Evolutionary conservation across 2,329 filamentous ascomycete genomes (phyloP).

Genomic region (Cytospora paraplurivora): DNA sequence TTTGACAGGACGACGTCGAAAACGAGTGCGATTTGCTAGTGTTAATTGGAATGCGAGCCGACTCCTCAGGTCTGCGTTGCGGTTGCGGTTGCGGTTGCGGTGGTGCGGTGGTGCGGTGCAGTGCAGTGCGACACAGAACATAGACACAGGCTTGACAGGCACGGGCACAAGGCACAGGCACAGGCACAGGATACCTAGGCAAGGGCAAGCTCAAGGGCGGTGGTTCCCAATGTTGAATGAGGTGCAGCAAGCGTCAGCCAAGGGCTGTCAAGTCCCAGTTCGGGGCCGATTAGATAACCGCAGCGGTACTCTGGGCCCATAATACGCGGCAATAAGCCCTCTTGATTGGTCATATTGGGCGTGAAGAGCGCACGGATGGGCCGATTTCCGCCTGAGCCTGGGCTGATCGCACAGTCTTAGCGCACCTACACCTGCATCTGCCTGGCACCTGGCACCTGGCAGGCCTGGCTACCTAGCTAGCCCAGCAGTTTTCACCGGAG

Average conservation of each 20-base stretch:
- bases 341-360: not conserved
- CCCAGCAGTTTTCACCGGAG: not conserved
- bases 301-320: not conserved
- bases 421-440: slow-evolving; percentile 8
- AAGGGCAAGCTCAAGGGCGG: slow-evolving; percentile 17
- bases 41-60: slow-evolving; percentile 7
- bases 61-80: slow-evolving; percentile 9
- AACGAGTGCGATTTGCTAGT: slow-evolving; percentile 12
- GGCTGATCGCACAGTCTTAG: slow-evolving; percentile 31
- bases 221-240: not conserved
- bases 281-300: not conserved
- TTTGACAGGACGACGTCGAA: slow-evolving; percentile 18
- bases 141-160: not conserved
- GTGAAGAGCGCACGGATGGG: slow-evolving; percentile 28
- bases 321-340: not conserved
- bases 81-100: not conserved
- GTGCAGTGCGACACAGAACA: slow-evolving; percentile 2
- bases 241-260: slow-evolving; percentile 10
- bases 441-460: not conserved
- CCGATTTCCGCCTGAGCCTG: slow-evolving; percentile 33
- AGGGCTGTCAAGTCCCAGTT: not conserved
- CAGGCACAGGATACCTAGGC: not conserved
- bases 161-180: no score
- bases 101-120: no score
- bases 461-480: not conserved